Evolutionary conservation across 1,139 yeast genomes (phyloP).

Genomic region (Zygosaccharomyces sapae): DNA sequence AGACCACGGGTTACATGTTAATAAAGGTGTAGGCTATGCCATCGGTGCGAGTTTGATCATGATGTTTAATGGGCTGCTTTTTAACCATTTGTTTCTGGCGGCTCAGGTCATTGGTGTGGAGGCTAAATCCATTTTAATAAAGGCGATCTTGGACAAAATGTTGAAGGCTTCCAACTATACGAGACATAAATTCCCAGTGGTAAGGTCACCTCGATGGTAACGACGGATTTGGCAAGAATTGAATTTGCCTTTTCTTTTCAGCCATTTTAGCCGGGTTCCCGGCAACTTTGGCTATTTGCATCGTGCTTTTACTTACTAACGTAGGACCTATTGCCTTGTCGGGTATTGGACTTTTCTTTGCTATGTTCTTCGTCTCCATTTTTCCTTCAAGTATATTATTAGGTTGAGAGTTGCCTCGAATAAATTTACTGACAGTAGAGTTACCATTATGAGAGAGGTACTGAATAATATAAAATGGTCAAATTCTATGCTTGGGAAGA

Average conservation of each 20-base stretch:
- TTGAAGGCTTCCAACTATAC: slow-evolving; percentile 59
- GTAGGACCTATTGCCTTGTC: slow-evolving; percentile 72
- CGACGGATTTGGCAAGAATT: slow-evolving; percentile 75
- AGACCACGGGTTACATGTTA: slow-evolving; percentile 34
- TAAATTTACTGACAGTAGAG: slow-evolving; percentile 48
- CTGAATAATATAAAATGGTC: slow-evolving; percentile 49
- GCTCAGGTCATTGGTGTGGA: slow-evolving; percentile 66
- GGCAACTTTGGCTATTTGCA: slow-evolving; percentile 53
- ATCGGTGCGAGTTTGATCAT: slow-evolving; percentile 50
- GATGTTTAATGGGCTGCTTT: slow-evolving; percentile 46
- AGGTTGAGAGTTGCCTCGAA: slow-evolving; percentile 45
- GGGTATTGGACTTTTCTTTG: slow-evolving; percentile 54
- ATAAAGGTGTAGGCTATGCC: slow-evolving; percentile 59
- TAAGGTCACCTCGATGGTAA: slow-evolving; percentile 66
- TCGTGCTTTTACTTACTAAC: slow-evolving; percentile 62
- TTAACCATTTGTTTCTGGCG: slow-evolving; percentile 60
- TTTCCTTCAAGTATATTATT: slow-evolving; percentile 42
- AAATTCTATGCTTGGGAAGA: slow-evolving; percentile 60
- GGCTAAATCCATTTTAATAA: slow-evolving; percentile 60
- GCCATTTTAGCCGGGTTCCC: slow-evolving; percentile 63
- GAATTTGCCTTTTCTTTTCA: slow-evolving; percentile 73
- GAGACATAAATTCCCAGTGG: slow-evolving; percentile 60
- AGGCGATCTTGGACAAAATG: slow-evolving; percentile 63
- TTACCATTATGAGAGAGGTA: slow-evolving; percentile 49
- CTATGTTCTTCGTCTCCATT: slow-evolving; percentile 34